Evolutionary conservation across 805 yeast genomes (phyloP), one percentile per base, ranked within the genome.

Genomic region (Kazachstania bromeliacearum): DNA sequence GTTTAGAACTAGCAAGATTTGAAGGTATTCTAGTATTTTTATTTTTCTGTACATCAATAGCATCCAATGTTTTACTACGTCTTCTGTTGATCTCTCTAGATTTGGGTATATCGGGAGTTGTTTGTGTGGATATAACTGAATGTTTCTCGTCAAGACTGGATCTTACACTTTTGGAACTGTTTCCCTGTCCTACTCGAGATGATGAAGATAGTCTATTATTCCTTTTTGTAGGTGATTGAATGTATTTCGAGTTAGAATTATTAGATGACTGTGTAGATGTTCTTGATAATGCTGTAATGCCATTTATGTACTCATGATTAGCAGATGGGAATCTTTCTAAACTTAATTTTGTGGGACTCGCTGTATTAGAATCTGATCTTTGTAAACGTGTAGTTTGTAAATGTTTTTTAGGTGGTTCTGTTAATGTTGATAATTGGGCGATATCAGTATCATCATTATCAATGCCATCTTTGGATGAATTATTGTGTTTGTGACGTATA

Each of bases 51-150:
- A 46, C 40, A 31, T 53, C 62, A 18, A 44, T 41, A 1, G 48
- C 43, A 26, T 55, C 62, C 8, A 56, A 48, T 0, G 62, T 57
- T 33, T 48, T 52, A 39, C 62, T 57, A 33, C 62, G 52, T 34
- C 51, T 46, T 35, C 62, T 48, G 36, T 41, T 25, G 4, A 26
- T 27, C 3, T 10, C 21, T 23, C 20, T 31, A 5, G 34, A 20
- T 4, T 22, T 28, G 6, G 34, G 29, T 18, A 24, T 10, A 5
- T 9, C 13, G 26, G 26, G 26, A 10, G 10, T 23, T n/a, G n/a
- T n/a, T n/a, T 23, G n/a, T n/a, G n/a, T n/a, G n/a, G 26, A 23
- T n/a, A n/a, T n/a, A n/a, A n/a, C n/a, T n/a, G n/a, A n/a, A n/a
- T n/a, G n/a, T n/a, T n/a, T n/a, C n/a, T n/a, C n/a, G n/a, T n/a